phyloP scores from a whole-genome alignment of 2,329 filamentous ascomycete species.

The Fusarium sp. region DNA sequence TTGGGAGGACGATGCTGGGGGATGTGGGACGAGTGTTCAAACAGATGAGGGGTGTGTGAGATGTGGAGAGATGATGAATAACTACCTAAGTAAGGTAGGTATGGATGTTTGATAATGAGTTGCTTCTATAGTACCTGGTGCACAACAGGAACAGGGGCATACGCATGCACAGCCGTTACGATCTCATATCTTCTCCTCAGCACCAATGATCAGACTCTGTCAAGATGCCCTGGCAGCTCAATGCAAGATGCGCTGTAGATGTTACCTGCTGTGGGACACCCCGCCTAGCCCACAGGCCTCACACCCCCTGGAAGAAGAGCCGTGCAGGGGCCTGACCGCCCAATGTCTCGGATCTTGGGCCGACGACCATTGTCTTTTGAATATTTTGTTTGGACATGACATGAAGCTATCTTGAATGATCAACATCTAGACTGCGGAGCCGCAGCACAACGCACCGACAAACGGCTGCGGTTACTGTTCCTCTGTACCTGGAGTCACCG shows the following conservation, averaged over 20 bases:
- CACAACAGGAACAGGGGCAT: background rate
- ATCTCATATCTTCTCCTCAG: background rate
- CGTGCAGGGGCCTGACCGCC: constrained; percentile 36
- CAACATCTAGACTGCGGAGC: background rate
- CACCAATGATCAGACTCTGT: constrained; percentile 8
- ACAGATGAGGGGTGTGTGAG: constrained; percentile 26
- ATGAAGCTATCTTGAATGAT: constrained; percentile 25
- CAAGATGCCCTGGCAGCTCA: background rate
- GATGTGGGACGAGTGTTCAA: constrained; percentile 42
- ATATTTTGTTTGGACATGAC: constrained; percentile 32
- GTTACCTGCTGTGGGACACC: constrained; percentile 20
- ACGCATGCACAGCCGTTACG: constrained; percentile 4
- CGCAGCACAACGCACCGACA: background rate
- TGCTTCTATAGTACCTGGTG: background rate
- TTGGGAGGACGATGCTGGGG: constrained; percentile 30
- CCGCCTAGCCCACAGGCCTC: constrained; percentile 19
- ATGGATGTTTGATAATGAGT: background rate
- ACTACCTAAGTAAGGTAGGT: too few species aligned
- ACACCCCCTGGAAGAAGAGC: constrained; percentile 22
- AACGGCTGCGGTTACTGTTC: background rate
- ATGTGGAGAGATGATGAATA: background rate
- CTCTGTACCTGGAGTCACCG: background rate
- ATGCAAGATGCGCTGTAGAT: constrained; percentile 38
- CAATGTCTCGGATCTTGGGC: constrained; percentile 41
- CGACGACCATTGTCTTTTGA: constrained; percentile 28